phyloP scores from a whole-genome alignment of 768 basidiomycete genomes.

The Boletus rubescentipes region DNA sequence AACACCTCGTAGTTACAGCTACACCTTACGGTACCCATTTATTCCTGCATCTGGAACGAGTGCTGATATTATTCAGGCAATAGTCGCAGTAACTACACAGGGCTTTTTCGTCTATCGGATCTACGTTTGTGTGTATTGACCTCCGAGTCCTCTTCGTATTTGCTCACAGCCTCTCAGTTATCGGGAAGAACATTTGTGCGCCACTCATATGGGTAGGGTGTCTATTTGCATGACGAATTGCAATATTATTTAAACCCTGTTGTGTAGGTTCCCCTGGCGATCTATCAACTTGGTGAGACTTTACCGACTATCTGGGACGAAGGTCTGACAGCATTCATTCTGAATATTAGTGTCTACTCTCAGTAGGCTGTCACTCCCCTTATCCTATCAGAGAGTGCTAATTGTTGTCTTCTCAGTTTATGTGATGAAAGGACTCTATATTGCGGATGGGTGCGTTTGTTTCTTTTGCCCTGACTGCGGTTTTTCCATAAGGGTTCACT shows the following conservation, averaged over 20 bases:
- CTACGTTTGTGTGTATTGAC: neutral
- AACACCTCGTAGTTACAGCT: neutral
- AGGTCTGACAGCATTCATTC: neutral
- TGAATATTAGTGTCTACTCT: neutral
- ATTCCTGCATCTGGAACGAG: neutral
- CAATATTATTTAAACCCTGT: neutral
- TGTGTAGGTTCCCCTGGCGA: neutral
- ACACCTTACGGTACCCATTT: neutral
- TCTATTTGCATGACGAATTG: too few species aligned
- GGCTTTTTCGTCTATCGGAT: constrained; percentile 1
- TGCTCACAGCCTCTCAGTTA: neutral
- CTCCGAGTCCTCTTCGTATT: neutral
- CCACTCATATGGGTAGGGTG: neutral
- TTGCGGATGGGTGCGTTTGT: neutral
- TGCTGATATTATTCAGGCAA: neutral
- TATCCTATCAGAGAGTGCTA: neutral
- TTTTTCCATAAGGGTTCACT: neutral
- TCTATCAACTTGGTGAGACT: neutral
- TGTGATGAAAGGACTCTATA: neutral
- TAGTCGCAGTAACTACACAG: neutral
- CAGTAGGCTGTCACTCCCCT: neutral
- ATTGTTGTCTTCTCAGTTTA: constrained; percentile 5
- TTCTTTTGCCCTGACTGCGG: neutral
- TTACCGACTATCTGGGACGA: too few species aligned
- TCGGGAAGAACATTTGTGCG: neutral